Evolutionary conservation across 495 filamentous ascomycete genomes (phyloP).

Genomic region (Penicillium goetzii): DNA sequence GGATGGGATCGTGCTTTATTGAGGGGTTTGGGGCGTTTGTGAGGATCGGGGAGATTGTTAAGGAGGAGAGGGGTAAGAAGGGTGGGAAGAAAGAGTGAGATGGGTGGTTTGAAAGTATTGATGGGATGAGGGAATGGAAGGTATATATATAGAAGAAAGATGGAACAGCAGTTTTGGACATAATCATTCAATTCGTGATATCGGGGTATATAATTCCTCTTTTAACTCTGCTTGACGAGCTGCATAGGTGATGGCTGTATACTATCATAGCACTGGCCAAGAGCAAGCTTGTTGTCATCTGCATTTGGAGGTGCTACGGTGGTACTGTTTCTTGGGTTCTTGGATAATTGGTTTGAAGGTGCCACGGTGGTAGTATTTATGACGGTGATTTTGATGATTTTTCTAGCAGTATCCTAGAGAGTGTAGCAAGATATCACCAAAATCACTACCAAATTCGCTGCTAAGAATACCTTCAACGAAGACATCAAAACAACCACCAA

Average conservation of each 20-base stretch:
- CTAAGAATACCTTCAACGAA: not conserved
- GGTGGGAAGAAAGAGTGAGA: constrained; percentile 32
- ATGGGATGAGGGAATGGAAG: not conserved
- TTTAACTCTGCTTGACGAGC: not conserved
- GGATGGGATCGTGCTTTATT: constrained; percentile 59
- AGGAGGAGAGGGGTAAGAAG: constrained; percentile 53
- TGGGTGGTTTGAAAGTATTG: too few species aligned
- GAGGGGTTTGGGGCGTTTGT: constrained; percentile 60
- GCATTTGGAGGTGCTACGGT: not conserved
- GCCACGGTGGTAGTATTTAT: not conserved
- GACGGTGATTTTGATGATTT: not conserved
- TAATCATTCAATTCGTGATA: not conserved
- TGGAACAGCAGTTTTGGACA: constrained; percentile 1
- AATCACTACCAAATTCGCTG: not conserved
- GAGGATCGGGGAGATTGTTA: constrained; percentile 60
- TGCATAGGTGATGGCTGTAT: not conserved
- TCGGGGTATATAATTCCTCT: not conserved
- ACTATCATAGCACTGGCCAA: not conserved
- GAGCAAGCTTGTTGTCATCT: not conserved
- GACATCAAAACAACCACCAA: not conserved
- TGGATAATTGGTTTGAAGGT: not conserved
- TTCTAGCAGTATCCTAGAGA: not conserved
- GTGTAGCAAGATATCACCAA: not conserved
- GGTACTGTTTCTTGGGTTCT: not conserved
- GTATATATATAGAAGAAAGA: not conserved